Evolutionary conservation across 2,329 filamentous ascomycete genomes (phyloP).

Genomic region (Paraphaeosphaeria minitans): DNA sequence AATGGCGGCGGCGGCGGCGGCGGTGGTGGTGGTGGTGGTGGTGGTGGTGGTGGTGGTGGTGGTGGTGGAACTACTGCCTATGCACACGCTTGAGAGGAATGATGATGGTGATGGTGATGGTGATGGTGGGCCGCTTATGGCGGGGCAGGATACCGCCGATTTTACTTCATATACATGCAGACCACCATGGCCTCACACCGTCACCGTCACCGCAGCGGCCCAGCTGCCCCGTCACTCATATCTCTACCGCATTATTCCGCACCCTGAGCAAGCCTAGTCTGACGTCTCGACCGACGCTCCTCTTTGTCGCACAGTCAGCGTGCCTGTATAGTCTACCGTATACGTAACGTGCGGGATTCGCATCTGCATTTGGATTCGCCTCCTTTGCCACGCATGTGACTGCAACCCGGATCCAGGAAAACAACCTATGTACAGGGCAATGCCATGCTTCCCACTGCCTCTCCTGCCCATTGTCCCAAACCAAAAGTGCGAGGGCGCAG

Average conservation of each 20-base stretch:
- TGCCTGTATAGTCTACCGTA: too few relatives aligned
- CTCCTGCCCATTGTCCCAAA: not conserved
- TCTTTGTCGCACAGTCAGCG: not conserved
- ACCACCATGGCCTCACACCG: not conserved
- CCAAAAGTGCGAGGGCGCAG: not conserved
- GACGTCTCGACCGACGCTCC: not conserved
- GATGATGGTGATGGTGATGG: not conserved
- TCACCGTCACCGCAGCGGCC: not conserved
- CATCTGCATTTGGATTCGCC: not conserved
- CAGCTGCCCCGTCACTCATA: not conserved
- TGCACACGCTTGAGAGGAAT: not conserved
- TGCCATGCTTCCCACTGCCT: not conserved
- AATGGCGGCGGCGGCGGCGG: conserved; percentile 9
- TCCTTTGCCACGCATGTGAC: not conserved
- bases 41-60: conserved; percentile 11
- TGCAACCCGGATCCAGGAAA: not conserved
- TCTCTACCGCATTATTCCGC: not conserved
- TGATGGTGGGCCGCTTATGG: not conserved
- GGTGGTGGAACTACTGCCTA: conserved; percentile 3
- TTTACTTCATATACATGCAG: too few relatives aligned
- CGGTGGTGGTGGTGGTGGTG: not conserved
- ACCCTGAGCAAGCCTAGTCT: not conserved
- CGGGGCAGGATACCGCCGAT: not conserved
- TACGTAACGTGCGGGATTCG: not conserved
- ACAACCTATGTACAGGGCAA: not conserved